Base-by-base conservation (phyloP, 169 alveolate species). In the Plasmodium sp. region DNA sequence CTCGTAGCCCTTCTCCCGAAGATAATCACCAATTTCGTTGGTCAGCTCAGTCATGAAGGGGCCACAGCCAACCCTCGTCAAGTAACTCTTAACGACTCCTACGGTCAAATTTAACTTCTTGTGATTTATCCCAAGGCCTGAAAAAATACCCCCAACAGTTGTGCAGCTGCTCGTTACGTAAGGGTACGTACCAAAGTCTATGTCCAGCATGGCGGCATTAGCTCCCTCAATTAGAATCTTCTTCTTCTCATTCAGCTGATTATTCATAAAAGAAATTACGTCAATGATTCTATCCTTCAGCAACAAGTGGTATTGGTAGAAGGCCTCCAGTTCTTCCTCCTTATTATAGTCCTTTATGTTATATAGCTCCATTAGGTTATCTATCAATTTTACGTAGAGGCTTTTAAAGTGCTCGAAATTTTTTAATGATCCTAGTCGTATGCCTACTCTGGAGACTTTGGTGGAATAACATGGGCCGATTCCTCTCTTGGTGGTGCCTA, bases 31-130 rank as follows among this genome's bases (percentile, higher is more conserved):
- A 71, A 74, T 86, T n/a, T 43, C 92, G 84, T 97, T 96, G 39
- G 81, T 82, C 34, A 97, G 96, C 85, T 99, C 99, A 22, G 99
- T 98, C 18, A 99, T 99, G 96, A 99, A 98, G 7, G 99, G 99
- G 14, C 99, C 99, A 81, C 96, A 98, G 1, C 99, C 99, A 7
- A 99, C 99, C 90, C 99, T 97, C 9, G 99, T 99, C 34, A 99
- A 98, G 93, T 99, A 99, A 54, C 99, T 99, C 93, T 99, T 98
- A 33, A 98, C 97, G 5, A 98, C 97, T 75, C 99, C 99, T 16
- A 98, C 94, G 2, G 93, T 83, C 80, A 95, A 92, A 80, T 96
- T 94, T 36, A 95, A 86, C 62, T 84, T 77, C 45, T 72, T 84
- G 51, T 95, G 93, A 34, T 94, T 92, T 14, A 96, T 82, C 9